Base-by-base conservation (phyloP, 768 basidiomycete species). In the Leccinum longicurvipes region DNA sequence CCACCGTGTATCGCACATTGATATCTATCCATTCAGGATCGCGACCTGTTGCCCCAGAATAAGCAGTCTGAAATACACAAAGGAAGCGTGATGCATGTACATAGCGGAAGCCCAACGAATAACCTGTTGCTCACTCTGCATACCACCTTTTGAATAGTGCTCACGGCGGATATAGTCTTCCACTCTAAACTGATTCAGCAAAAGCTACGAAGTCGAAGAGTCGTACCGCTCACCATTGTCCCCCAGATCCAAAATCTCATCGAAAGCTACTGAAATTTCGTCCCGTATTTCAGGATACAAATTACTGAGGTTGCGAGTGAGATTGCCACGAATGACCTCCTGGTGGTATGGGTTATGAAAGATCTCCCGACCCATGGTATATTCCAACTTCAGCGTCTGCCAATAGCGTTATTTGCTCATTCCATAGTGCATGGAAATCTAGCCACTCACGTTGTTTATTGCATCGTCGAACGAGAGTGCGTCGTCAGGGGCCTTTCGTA, bases 401-500 rank as follows among this genome's bases (percentile, higher is more conserved):
- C 4, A 15, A 50, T 2, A 7, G 19, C 2, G 15, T 32, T 7
- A 41, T 7, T 0, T 6, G 15, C 12, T 19, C 4, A 4, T 24
- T 14, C 34, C 8, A 6, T 25, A n/a, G n/a, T n/a, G 5, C 23
- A 19, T 4, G 27, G 45, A 31, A 7, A 25, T 7, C 5, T 19
- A 39, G 15, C 70, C 0, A 10, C 46, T 28, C 10, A 47, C 79
- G 25, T 78, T 73, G 15, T 57, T 62, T 9, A 59, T 49, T 2
- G 72, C 71, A 21, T 66, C 72, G 0, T 47, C 17, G 27, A 76
- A 63, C 3, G 77, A 78, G 27, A 81, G 63, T 7, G 58, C 58
- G 28, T 74, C 72, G 17, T 76, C 75, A 0, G 77, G 68, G 7
- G 76, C 75, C 49, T 71, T 77, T 8, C 70, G 64, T 12, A 80